Percentiles rank a stretch among this genome's conserved stretches.
These are phyloP conservation scores for Meredithiella fracta DNA, from an alignment of 2,329 filamentous ascomycete species.

Conservation along the genomic window DNA sequence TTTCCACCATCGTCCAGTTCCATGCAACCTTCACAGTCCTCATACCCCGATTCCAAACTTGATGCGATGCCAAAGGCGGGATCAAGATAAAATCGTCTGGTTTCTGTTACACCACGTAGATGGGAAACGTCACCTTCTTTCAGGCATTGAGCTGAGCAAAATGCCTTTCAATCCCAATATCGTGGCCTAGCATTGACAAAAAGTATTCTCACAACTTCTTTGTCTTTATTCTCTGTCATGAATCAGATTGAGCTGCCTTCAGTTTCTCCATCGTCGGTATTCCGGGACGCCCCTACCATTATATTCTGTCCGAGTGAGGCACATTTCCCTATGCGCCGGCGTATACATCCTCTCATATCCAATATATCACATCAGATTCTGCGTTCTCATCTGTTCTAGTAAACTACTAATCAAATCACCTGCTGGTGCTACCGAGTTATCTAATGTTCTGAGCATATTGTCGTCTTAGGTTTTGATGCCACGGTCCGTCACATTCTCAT, in stretches of 20 bases:
- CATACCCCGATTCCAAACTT: constrained; percentile 95
- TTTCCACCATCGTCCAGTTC: constrained; percentile 90
- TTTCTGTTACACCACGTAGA: constrained; percentile 81
- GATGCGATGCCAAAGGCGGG: constrained; percentile 82
- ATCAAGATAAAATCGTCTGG: constrained; percentile 87
- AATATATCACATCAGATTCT: constrained; percentile 97
- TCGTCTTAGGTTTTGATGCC: constrained; percentile 15
- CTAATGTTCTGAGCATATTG: constrained; percentile 27
- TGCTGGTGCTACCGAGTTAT: constrained; percentile 48
- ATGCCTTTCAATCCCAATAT: constrained; percentile 92
- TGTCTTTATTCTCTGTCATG: constrained; percentile 92
- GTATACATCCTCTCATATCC: constrained; percentile 96
- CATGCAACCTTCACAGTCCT: constrained; percentile 95
- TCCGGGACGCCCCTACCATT: constrained; percentile 76
- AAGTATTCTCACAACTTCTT: constrained; percentile 90
- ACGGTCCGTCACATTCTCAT: constrained; percentile 49
- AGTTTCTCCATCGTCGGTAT: constrained; percentile 54
- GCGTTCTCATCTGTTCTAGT: constrained; percentile 70
- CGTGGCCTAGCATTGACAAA: constrained; percentile 79
- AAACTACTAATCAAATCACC: constrained; percentile 93
- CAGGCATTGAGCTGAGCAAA: constrained; percentile 92
- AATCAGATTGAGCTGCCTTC: constrained; percentile 93
- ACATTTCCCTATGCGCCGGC: constrained; percentile 93
- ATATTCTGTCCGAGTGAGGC: constrained; percentile 87
- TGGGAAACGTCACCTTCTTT: constrained; percentile 85